Evolutionary conservation across 352 stramenopile genomes (phyloP), one percentile per base, ranked within the genome.

Genomic region (Globisporangium paroecandrum): DNA sequence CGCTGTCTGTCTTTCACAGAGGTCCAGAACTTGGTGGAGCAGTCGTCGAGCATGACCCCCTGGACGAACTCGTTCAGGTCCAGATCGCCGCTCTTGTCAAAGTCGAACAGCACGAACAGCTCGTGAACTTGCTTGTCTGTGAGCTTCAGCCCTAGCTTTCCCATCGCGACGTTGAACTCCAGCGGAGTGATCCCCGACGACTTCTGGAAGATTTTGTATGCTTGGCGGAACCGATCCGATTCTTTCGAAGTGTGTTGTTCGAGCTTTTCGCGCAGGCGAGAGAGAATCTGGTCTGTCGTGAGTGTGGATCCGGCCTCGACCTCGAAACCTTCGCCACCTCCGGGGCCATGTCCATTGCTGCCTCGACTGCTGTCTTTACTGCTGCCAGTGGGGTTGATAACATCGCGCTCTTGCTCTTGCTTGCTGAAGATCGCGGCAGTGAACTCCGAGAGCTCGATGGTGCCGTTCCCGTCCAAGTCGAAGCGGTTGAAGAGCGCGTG

Each of bases 61-160:
- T 91, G 82, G 15, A 93, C 81, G 66, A 94, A 91, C 62, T 94
- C 85, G 62, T 90, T 94, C 51, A 94, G 68, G 58, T 93, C 82
- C 13, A 94, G 62, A 27, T 91, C 86, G 24, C 86, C 86, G 62
- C 76, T 90, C 38, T 90, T 84, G 66, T 94, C 84, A 29, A 88
- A 89, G 69, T 94, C 86, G 38, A 92, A 91, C 13, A 85, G 73
- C 34, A 76, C 73, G 70, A 94, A 94, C 6, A 94, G 66, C 56
- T 85, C 76, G 3, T 73, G 69, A 18, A 90, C 36, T 63, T 93
- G 84, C 8, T 76, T 76, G 4, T 77, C 68, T 8, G 79, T 75
- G 7, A 94, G 51, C 18, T 82, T 84, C 12, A 94, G 62, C 0
- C 86, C 78, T 0, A 94, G 71, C 34, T 72, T 89, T 46, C 70